A percentile compares a stretch with the other conserved stretches of the same genome.
Evolutionary conservation across 257 asterid genomes (phyloP).

Genomic region (Striga asiatica): DNA sequence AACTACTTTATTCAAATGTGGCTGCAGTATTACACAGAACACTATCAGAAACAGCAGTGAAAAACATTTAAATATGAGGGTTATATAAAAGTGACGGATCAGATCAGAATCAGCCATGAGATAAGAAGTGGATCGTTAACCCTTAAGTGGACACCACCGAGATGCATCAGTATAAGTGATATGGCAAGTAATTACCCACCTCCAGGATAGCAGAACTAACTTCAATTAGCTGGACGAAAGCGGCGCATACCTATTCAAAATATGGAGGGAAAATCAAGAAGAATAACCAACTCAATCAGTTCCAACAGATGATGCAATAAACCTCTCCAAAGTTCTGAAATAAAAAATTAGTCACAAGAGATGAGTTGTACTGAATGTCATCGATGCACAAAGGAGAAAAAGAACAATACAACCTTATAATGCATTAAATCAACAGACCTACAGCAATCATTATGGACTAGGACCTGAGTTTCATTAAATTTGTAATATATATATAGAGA

Average conservation of each 20-base stretch:
- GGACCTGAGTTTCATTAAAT: background rate
- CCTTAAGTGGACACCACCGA: background rate
- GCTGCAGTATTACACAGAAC: slow-evolving; percentile 43
- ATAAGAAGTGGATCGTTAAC: background rate
- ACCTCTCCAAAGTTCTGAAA: background rate
- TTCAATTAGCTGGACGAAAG: slow-evolving; percentile 91
- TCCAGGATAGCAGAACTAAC: slow-evolving; percentile 66
- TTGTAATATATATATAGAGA: background rate
- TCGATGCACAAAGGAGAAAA: background rate
- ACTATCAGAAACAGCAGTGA: slow-evolving; percentile 22
- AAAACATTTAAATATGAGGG: background rate
- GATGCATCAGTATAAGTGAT: slow-evolving; percentile 2
- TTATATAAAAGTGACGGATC: background rate
- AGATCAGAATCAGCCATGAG: background rate
- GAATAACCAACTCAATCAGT: slow-evolving; percentile 12
- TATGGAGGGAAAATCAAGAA: slow-evolving; percentile 4
- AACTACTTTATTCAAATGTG: slow-evolving; percentile 73
- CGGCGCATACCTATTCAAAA: slow-evolving; percentile 74
- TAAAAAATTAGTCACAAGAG: background rate
- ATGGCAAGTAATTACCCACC: slow-evolving; percentile 31
- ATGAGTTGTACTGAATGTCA: background rate
- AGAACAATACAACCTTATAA: background rate
- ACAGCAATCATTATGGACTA: background rate
- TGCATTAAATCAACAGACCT: background rate
- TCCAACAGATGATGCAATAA: background rate